Evolutionary conservation across 2,329 filamentous ascomycete species (phyloP).

Genomic region (Dactylellina haptotyla): DNA sequence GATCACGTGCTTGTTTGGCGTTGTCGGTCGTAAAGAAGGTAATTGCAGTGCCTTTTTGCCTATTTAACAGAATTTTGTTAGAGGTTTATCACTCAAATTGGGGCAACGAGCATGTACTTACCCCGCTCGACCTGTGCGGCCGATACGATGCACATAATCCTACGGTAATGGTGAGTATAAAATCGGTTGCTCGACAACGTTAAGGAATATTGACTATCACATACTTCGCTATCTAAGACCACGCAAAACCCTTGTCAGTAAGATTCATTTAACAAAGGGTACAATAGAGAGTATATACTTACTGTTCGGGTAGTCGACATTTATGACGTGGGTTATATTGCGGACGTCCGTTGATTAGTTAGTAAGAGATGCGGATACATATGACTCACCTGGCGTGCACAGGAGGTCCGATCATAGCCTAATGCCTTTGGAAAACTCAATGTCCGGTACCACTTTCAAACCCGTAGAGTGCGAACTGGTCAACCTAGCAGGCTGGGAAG

Average conservation of each 20-base stretch:
- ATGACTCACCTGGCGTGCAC: conserved; percentile 54
- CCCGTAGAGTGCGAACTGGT: conserved; percentile 45
- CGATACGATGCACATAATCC: conserved; percentile 94
- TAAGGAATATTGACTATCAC: neutral
- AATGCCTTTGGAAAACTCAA: conserved; percentile 34
- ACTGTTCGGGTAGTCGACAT: conserved; percentile 99
- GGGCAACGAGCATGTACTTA: conserved; percentile 35
- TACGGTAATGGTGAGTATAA: conserved; percentile 96
- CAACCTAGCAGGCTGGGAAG: conserved; percentile 51
- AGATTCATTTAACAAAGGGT: neutral
- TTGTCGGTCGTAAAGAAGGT: conserved; percentile 99
- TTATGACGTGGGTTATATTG: conserved; percentile 99
- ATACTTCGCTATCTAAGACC: conserved; percentile 48
- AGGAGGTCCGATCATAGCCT: conserved; percentile 51
- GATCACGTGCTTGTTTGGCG: conserved; percentile 94
- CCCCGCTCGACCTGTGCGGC: conserved; percentile 91
- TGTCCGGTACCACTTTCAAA: conserved; percentile 51
- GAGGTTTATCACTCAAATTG: neutral
- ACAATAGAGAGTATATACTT: conserved; percentile 22
- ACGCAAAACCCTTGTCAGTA: neutral
- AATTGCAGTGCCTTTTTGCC: conserved; percentile 93
- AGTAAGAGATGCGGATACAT: conserved; percentile 66
- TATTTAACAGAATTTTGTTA: conserved; percentile 60
- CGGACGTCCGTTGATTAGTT: conserved; percentile 96
- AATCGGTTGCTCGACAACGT: conserved; percentile 41